Evolutionary conservation across 2,329 filamentous ascomycete genomes (phyloP), one percentile per base, ranked within the genome.

Genomic region (Alternaria triticimaculans): DNA sequence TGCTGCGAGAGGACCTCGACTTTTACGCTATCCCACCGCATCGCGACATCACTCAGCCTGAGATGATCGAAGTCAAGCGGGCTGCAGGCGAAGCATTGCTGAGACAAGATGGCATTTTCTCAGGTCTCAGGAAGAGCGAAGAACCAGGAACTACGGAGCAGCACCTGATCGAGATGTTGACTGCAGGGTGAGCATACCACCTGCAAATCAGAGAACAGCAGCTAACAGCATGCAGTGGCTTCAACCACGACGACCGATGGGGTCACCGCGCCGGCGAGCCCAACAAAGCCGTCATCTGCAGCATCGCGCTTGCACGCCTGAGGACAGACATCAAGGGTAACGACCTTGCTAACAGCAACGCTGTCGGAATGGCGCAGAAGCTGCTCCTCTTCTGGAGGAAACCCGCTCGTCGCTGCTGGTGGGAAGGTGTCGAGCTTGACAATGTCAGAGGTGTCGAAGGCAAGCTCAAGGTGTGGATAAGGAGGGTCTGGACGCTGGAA

Each of bases 131-230:
- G 80, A 93, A 95, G 79, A 98, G 95, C 74, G 94, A 99, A 72
- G 96, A 99, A 82, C 90, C 92, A 18, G 96, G 96, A 20, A 97
- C 95, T 18, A 99, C 96, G 0, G 96, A 99, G 82, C 96, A 97
- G 72, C 96, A 99, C 84, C 86, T 99, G 43, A 99, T 99, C 75
- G 96, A 99, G 84, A 99, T 99, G 96, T 83, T 99, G 81, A 99
- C 96, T 58, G 96, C 96, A 77, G 96, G 95, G 95, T 98, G 86
- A 82, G 91, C 23, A 26, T 7, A 3, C 14, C 41, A 26, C 43
- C 15, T 12, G 23, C 18, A 9, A 43, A 12, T 18, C 9, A 8
- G 11, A 18, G 14, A 11, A 18, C 18, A 26, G 11, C 15, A 55
- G 25, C 59, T 60, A 63, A 71, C 65, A 69, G 21, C 60, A 44